Percentiles rank a stretch among this genome's conserved stretches.
phyloP scores from a whole-genome alignment of 129 eudicot genomes.

The Chrysanthemum seticuspe region DNA sequence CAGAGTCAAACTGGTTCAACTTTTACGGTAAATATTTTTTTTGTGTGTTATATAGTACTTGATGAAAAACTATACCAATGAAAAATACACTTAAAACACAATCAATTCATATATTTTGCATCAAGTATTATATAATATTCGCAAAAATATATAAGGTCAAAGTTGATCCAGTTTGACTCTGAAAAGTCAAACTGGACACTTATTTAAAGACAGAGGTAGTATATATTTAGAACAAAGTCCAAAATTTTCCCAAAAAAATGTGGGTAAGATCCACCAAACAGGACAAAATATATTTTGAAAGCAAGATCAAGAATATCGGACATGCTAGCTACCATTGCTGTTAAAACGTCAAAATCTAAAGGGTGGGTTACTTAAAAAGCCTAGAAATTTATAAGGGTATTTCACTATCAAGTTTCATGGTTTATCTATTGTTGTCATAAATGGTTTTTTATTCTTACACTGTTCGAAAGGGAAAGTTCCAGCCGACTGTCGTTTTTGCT shows the following conservation, averaged over 20 bases:
- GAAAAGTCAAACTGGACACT: no score
- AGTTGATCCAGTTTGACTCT: no score
- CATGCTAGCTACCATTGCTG: conserved; percentile 19
- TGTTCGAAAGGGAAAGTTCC: conserved; percentile 17
- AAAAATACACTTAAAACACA: no score
- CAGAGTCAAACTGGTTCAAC: no score
- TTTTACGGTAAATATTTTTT: no score
- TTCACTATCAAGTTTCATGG: conserved; percentile 18
- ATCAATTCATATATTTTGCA: no score
- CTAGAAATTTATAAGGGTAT: background rate
- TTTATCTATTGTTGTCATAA: conserved; percentile 15
- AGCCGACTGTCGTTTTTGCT: conserved; percentile 12
- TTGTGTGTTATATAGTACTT: no score
- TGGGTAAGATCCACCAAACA: conserved; percentile 25
- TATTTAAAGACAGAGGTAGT: no score
- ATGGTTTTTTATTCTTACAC: conserved; percentile 21
- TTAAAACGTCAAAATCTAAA: conserved; percentile 35
- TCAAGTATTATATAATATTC: no score
- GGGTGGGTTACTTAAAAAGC: conserved; percentile 19
- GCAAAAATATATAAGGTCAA: no score
- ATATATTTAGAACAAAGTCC: background rate
- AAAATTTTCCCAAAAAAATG: background rate
- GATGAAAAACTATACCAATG: no score
- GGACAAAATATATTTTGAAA: conserved; percentile 23
- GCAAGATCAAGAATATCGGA: conserved; percentile 32